Evolutionary conservation across 2,329 filamentous ascomycete species (phyloP).

Genomic region (Proliferodiscus dingleyae): DNA sequence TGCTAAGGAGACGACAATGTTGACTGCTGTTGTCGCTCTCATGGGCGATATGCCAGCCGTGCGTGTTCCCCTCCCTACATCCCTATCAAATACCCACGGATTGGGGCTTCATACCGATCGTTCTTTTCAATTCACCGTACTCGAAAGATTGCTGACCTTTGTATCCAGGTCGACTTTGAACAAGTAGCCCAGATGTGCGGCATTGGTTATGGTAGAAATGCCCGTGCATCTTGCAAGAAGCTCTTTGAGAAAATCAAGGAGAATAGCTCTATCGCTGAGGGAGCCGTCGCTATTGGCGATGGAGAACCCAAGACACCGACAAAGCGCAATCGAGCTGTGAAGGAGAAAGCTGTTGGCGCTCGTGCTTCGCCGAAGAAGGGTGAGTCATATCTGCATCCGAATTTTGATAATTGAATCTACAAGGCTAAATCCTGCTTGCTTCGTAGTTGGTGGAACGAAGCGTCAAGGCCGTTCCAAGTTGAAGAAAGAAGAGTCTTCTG

Average conservation of each 20-base stretch:
- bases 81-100: too few relatives aligned
- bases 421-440: too few relatives aligned
- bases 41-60: conserved; percentile 10
- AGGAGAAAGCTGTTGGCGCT: conserved; percentile 3
- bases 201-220: conserved; percentile 39
- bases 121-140: too few relatives aligned
- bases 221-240: conserved; percentile 16
- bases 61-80: background rate
- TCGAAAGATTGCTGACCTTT: background rate
- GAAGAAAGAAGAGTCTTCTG: background rate
- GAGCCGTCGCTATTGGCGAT: background rate
- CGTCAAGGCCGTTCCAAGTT: background rate
- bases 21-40: conserved; percentile 2
- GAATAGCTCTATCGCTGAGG: background rate
- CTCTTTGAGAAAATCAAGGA: conserved; percentile 11
- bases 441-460: too few relatives aligned
- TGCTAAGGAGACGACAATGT: conserved; percentile 3
- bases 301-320: background rate
- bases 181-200: conserved; percentile 34
- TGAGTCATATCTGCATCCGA: background rate
- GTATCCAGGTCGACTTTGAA: conserved; percentile 35
- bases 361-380: conserved; percentile 7
- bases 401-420: too few relatives aligned
- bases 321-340: background rate
- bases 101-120: background rate